Base-by-base conservation (phyloP, 2,329 filamentous ascomycete genomes). In the Scytalidium sp. region DNA sequence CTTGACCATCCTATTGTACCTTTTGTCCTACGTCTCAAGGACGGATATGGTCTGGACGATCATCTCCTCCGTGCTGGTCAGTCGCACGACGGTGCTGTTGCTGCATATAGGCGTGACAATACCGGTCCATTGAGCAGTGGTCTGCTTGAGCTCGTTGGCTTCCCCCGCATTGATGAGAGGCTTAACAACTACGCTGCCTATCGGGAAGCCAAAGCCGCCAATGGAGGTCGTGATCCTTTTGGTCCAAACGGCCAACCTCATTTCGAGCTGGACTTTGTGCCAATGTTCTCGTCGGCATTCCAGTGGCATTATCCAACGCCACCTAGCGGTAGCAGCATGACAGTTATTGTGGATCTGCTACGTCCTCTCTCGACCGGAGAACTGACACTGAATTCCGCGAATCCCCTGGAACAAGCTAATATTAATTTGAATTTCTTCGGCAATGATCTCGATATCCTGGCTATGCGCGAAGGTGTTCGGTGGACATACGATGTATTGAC, bases 201-300 rank as follows among this genome's bases (percentile, higher is more conserved):
- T 56, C 63, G 64, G 8, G 64, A 66, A 13, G 67, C 63, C 45
- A 74, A 74, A 53, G 65, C 63, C 10, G 56, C 61, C 3, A 74
- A 75, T 46, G 68, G 62, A 9, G 65, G 64, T 2, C 47, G 63
- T 0, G 80, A 83, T 48, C 79, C 79, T 2, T 83, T 83, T 57
- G 73, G 73, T 2, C 79, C 79, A 0, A 69, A 65, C 3, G 79
- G 78, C 6, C 78, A 83, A 62, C 80, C 80, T 21, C 80, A 83
- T 55, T 83, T 83, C 55, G 79, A 83, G 64, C 71, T 83, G 27
- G 81, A 85, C 64, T 85, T 85, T 57, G 75, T 85, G 10, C 68
- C 72, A 46, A 74, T 84, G 70, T 85, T 84, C 60, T 65, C 66
- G 22, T 65, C 64, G 36, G 71, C 73, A 4, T 76, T 75, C 64